phyloP scores from a whole-genome alignment of 23 red algal species.

The Gracilariopsis chorda region DNA sequence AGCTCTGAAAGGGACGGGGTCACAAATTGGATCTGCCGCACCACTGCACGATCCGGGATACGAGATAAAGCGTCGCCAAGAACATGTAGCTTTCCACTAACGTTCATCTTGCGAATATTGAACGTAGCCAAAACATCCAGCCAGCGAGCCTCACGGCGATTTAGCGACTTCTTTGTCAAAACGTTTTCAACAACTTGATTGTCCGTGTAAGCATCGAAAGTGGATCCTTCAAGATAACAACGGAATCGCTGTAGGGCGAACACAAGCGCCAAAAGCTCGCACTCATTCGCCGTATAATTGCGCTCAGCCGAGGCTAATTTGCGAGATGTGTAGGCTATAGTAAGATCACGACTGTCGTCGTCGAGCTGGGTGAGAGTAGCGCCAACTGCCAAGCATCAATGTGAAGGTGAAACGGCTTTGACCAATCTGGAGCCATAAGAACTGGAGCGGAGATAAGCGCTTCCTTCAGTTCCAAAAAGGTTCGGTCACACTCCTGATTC shows the following conservation, averaged over 20 bases:
- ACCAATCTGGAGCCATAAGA: background rate
- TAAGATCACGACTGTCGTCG: background rate
- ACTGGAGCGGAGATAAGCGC: background rate
- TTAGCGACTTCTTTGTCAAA: background rate
- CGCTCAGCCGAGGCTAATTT: slow-evolving; percentile 1
- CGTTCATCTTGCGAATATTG: background rate
- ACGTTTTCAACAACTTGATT: background rate
- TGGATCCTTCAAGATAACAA: background rate
- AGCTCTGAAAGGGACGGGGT: background rate
- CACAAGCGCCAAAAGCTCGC: background rate
- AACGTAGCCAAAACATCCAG: background rate
- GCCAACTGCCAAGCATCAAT: background rate
- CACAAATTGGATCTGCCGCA: background rate
- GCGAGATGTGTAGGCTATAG: background rate
- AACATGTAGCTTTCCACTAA: background rate
- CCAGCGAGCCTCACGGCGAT: background rate
- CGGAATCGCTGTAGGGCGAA: background rate
- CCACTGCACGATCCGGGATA: background rate
- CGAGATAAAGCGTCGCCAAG: background rate
- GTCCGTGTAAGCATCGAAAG: background rate
- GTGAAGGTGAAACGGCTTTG: background rate
- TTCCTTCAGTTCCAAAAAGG: background rate
- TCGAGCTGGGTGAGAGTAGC: background rate
- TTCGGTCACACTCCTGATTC: background rate
- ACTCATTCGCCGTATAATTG: background rate